phyloP scores from a whole-genome alignment of 805 yeast species.

The Suhomyces kilbournensis region DNA sequence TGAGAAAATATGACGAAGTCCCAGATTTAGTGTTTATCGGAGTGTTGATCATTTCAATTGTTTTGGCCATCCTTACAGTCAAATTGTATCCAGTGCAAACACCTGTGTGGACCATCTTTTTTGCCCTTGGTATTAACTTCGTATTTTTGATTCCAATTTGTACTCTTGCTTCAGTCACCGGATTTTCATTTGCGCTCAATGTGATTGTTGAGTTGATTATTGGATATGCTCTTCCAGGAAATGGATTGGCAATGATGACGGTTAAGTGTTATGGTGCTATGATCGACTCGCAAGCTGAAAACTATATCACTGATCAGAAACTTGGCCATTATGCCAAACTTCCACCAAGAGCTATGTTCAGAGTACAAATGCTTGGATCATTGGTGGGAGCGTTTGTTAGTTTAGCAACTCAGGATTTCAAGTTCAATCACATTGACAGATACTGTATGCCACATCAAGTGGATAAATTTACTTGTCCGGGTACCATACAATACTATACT shows the following conservation, averaged over 20 bases:
- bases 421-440: slow-evolving; percentile 14
- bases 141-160: slow-evolving; percentile 52
- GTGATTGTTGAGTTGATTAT: slow-evolving; percentile 55
- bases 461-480: slow-evolving; percentile 29
- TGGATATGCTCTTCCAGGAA: slow-evolving; percentile 56
- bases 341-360: slow-evolving; percentile 23
- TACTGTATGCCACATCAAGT: slow-evolving; percentile 18
- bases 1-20: slow-evolving; percentile 22
- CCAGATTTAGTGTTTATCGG: slow-evolving; percentile 21
- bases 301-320: slow-evolving; percentile 37
- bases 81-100: slow-evolving; percentile 41
- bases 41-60: slow-evolving; percentile 16
- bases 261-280: slow-evolving; percentile 42
- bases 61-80: slow-evolving; percentile 28
- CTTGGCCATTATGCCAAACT: slow-evolving; percentile 25
- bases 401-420: slow-evolving; percentile 19
- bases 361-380: slow-evolving; percentile 22
- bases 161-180: slow-evolving; percentile 48
- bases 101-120: slow-evolving; percentile 60
- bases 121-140: slow-evolving; percentile 49
- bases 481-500: slow-evolving; percentile 30
- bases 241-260: slow-evolving; percentile 52
- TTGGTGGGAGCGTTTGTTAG: slow-evolving; percentile 18
- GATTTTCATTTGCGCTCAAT: slow-evolving; percentile 46
- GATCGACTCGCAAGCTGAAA: slow-evolving; percentile 31